Conservation (phyloP, 768 basidiomycete genomes). For the Suillus lakei region DNA sequence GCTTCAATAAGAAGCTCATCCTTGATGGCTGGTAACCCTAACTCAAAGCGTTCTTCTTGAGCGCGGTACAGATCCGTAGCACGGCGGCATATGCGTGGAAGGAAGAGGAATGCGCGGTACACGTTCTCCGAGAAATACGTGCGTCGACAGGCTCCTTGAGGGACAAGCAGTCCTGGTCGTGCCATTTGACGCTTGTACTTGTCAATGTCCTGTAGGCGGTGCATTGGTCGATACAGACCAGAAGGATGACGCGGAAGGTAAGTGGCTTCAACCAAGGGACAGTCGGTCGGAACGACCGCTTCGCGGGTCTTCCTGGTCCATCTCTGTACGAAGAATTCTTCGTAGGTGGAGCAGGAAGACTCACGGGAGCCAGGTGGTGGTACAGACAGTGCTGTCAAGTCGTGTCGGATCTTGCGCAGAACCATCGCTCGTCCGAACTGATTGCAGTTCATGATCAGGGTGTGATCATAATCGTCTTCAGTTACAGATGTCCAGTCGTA, state of each 20-base stretch:
- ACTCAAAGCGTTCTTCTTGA: constrained; percentile 50
- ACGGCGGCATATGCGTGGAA: constrained; percentile 72
- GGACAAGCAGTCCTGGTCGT: constrained; percentile 40
- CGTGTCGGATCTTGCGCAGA: constrained; percentile 61
- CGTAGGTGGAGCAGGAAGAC: constrained; percentile 52
- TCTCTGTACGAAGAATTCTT: constrained; percentile 59
- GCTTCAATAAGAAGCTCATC: constrained; percentile 70
- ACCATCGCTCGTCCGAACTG: constrained; percentile 59
- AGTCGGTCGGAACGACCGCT: constrained; percentile 54
- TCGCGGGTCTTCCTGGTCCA: constrained; percentile 55
- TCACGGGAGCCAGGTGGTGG: constrained; percentile 59
- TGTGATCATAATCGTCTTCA: constrained; percentile 51
- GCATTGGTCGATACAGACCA: constrained; percentile 42
- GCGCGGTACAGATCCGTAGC: constrained; percentile 70
- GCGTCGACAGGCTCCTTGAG: constrained; percentile 55
- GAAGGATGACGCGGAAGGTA: constrained; percentile 46
- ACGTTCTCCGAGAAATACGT: constrained; percentile 56
- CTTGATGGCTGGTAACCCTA: constrained; percentile 64
- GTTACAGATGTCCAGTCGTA: constrained; percentile 60
- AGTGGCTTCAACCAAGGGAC: constrained; percentile 64
- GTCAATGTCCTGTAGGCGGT: constrained; percentile 30
- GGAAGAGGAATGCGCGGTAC: constrained; percentile 53
- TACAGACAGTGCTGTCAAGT: constrained; percentile 66
- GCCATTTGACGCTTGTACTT: constrained; percentile 27
- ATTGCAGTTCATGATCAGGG: constrained; percentile 59